These are phyloP conservation scores for Pelargonium fulgidum DNA, from an alignment of 441 rosid species.

Conservation along the genomic window DNA sequence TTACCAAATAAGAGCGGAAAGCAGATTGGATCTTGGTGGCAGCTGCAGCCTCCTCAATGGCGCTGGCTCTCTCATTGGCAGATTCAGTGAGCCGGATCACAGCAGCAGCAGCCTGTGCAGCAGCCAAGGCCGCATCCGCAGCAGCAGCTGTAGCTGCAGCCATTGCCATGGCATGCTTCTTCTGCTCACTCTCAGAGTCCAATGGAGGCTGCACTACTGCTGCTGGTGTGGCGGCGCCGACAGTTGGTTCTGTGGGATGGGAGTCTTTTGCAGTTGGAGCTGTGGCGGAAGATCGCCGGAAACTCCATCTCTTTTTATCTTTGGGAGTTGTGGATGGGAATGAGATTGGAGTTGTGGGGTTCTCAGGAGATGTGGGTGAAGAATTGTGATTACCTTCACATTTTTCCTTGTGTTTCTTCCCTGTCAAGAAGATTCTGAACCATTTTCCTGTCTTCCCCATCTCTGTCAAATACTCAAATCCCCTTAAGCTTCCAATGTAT, in stretches of 20 bases:
- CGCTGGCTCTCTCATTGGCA: constrained; percentile 29
- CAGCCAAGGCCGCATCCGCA: constrained; percentile 39
- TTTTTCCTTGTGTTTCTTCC: constrained; percentile 48
- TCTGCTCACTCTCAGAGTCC: constrained; percentile 35
- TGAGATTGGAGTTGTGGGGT: constrained; percentile 38
- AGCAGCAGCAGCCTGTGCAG: constrained; percentile 48
- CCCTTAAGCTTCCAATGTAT: constrained; percentile 17
- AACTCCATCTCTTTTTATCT: constrained; percentile 85
- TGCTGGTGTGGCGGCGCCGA: constrained; percentile 16
- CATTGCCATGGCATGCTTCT: constrained; percentile 38
- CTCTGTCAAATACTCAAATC: constrained; percentile 24
- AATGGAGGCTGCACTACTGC: constrained; percentile 13
- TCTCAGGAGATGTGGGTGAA: constrained; percentile 21
- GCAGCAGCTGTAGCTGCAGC: constrained; percentile 43
- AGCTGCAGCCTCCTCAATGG: constrained; percentile 49
- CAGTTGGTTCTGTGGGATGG: constrained; percentile 28
- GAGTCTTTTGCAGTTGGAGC: constrained; percentile 31
- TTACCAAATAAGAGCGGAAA: constrained; percentile 60
- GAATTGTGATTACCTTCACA: constrained; percentile 19
- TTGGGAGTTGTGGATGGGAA: constrained; percentile 48
- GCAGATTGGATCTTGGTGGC: constrained; percentile 72
- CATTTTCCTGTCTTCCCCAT: constrained; percentile 89
- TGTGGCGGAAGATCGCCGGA: constrained; percentile 67
- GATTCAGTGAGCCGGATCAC: constrained; percentile 36
- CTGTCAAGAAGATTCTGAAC: constrained; percentile 58